Conservation (phyloP, 305 asterid genomes). For the Fraxinus platypoda region DNA sequence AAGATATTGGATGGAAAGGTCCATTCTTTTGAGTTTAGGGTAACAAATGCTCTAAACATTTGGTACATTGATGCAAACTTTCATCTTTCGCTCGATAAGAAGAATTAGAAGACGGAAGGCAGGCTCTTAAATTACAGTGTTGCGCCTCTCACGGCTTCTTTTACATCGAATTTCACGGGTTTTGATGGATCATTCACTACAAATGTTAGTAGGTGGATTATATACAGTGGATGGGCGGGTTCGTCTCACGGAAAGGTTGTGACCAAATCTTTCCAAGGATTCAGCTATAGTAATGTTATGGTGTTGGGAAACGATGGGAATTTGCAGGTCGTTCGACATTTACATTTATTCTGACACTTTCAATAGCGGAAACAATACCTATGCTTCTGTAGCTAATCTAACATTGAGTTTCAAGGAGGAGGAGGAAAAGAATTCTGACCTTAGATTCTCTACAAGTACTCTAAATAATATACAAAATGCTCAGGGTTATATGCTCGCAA, state of each 20-base stretch:
- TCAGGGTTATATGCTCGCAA: constrained; percentile 51
- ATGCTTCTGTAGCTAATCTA: constrained; percentile 47
- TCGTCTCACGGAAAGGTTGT: constrained; percentile 58
- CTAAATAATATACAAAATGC: constrained; percentile 58
- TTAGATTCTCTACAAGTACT: constrained; percentile 31
- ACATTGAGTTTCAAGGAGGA: constrained; percentile 48
- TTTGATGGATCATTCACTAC: constrained; percentile 54
- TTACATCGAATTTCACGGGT: constrained; percentile 49
- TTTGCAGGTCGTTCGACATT: constrained; percentile 50
- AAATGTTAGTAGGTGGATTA: constrained; percentile 48
- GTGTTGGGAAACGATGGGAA: constrained; percentile 52
- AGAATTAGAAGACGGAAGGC: constrained; percentile 48
- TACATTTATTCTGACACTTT: constrained; percentile 32
- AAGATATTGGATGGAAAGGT: constrained; percentile 53
- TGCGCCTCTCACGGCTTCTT: constrained; percentile 35
- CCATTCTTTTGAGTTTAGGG: constrained; percentile 55
- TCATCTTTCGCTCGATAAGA: constrained; percentile 80
- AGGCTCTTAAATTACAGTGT: constrained; percentile 33
- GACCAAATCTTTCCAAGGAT: constrained; percentile 42
- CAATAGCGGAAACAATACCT: constrained; percentile 46
- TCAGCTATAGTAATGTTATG: constrained; percentile 52
- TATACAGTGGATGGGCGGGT: constrained; percentile 48
- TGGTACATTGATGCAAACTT: constrained; percentile 88
- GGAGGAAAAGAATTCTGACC: constrained; percentile 26
- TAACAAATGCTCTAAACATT: constrained; percentile 67